phyloP scores from a whole-genome alignment of 225 moss, liverwort and hornwort genomes.

The Climacium dendroides region DNA sequence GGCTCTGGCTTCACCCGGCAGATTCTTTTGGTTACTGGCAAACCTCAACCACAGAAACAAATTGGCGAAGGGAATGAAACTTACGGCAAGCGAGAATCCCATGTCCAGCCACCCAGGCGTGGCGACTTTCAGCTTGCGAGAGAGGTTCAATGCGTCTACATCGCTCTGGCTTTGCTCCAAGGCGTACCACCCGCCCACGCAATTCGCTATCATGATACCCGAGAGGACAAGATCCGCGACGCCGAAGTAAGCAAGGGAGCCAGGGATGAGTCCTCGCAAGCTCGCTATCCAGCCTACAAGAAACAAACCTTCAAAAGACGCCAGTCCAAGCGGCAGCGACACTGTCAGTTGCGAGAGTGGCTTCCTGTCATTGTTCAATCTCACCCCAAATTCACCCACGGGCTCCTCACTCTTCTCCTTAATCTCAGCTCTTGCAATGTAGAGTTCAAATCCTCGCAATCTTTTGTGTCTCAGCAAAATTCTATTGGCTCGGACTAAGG shows the following conservation, averaged over 20 bases:
- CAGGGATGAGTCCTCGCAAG: constrained; percentile 31
- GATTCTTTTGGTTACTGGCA: constrained; percentile 7
- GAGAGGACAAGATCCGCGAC: constrained; percentile 54
- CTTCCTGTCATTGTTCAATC: constrained; percentile 12
- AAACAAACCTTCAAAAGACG: constrained; percentile 38
- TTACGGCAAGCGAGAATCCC: constrained; percentile 23
- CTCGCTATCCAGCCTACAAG: constrained; percentile 43
- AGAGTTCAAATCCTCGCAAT: not conserved
- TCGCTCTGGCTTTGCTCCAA: constrained; percentile 40
- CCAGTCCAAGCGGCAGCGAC: constrained; percentile 38
- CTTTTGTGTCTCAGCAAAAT: not conserved
- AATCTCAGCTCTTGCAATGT: constrained; percentile 1
- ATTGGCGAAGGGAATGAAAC: constrained; percentile 63
- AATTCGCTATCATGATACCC: constrained; percentile 55
- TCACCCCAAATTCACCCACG: constrained; percentile 9
- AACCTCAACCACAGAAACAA: constrained; percentile 53
- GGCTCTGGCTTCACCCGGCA: constrained; percentile 20
- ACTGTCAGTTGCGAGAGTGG: constrained; percentile 27
- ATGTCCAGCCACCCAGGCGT: constrained; percentile 35
- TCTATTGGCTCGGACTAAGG: too few species aligned
- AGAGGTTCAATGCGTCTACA: not conserved
- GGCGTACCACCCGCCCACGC: constrained; percentile 56
- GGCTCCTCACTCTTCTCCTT: constrained; percentile 23
- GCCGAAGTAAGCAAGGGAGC: constrained; percentile 23
- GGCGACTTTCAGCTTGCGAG: constrained; percentile 9